phyloP scores from a whole-genome alignment of 805 yeast genomes.

The Danielia reshetovae region DNA sequence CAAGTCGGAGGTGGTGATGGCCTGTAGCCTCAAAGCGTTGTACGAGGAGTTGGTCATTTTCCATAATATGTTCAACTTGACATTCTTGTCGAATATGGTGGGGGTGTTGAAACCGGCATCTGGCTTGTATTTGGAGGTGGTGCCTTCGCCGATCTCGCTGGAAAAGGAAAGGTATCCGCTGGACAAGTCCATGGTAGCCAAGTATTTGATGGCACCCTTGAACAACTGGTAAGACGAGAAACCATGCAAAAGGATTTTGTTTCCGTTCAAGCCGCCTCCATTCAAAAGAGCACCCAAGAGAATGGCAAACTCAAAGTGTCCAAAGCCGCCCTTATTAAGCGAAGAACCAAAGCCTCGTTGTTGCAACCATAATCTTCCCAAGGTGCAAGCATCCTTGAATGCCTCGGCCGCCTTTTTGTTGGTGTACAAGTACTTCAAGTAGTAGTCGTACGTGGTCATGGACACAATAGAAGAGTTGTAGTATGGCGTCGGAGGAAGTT shows the following conservation, averaged over 20 bases:
- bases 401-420: conserved; percentile 73
- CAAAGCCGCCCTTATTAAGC: conserved; percentile 75
- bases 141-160: conserved; percentile 46
- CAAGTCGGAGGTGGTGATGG: conserved; percentile 61
- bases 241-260: conserved; percentile 75
- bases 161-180: conserved; percentile 67
- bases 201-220: conserved; percentile 77
- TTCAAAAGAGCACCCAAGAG: conserved; percentile 76
- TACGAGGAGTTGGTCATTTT: conserved; percentile 73
- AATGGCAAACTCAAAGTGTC: conserved; percentile 83
- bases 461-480: conserved; percentile 81
- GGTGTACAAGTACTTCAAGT: conserved; percentile 71
- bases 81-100: conserved; percentile 68
- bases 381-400: conserved; percentile 79
- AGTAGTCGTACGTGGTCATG: conserved; percentile 62
- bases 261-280: conserved; percentile 78
- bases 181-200: conserved; percentile 72
- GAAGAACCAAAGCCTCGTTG: conserved; percentile 78
- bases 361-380: conserved; percentile 86
- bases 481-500: conserved; percentile 74
- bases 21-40: conserved; percentile 56
- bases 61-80: conserved; percentile 77
- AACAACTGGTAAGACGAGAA: conserved; percentile 91
- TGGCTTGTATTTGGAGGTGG: conserved; percentile 40
- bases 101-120: conserved; percentile 67